A percentile compares a stretch with the other conserved stretches of the same genome.
Evolutionary conservation across 23 red algal species (phyloP).

Genomic region (Agarophyton chilense): DNA sequence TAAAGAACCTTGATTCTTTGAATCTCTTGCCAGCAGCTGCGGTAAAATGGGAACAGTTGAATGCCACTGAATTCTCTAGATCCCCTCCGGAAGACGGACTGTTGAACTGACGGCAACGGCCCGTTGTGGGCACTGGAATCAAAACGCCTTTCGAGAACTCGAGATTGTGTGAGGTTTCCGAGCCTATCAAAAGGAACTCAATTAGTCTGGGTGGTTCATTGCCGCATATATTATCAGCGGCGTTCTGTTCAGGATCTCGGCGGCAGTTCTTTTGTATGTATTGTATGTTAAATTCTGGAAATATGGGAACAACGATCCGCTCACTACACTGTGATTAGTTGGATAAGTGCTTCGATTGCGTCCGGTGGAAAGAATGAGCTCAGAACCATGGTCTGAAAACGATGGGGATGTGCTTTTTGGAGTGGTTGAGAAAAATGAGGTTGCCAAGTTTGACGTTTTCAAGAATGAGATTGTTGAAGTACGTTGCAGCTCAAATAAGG

Average conservation of each 20-base stretch:
- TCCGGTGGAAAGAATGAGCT: neutral
- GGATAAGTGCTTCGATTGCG: neutral
- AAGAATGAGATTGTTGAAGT: neutral
- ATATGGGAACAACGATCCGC: neutral
- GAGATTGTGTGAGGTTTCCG: neutral
- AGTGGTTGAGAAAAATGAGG: neutral
- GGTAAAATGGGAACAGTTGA: neutral
- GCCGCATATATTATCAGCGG: neutral
- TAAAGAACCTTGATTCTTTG: neutral
- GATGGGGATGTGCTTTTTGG: no score
- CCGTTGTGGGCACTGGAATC: no score
- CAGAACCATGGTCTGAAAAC: neutral
- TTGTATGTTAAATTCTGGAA: neutral
- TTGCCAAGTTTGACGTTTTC: neutral
- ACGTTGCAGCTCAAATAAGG: neutral
- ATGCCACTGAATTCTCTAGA: neutral
- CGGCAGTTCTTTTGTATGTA: neutral
- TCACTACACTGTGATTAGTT: neutral
- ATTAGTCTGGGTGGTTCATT: neutral
- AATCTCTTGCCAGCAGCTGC: no score
- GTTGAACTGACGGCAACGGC: neutral
- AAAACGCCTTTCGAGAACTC: no score
- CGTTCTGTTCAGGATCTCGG: neutral
- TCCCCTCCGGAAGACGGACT: neutral
- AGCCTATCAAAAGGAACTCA: neutral